Evolutionary conservation across 495 filamentous ascomycete genomes (phyloP), one percentile per base, ranked within the genome.

Genomic region (Podospora pseudoanserina): DNA sequence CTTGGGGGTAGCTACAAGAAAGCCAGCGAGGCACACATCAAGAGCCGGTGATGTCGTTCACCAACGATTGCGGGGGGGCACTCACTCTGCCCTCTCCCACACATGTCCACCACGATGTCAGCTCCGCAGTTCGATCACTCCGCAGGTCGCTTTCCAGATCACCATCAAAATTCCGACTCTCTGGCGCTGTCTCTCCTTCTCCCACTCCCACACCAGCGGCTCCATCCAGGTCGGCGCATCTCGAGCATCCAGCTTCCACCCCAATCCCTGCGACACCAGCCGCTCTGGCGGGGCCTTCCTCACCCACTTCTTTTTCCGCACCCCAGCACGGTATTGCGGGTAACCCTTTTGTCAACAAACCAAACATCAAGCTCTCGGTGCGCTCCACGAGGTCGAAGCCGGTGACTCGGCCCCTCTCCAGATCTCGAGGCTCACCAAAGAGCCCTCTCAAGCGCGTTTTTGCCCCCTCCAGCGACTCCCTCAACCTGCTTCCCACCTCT

Each of bases 71-170:
- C 67, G 91, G 92, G 71, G 90, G 90, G 68, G 93, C 91, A 57
- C 82, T 96, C 65, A 92, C 94, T 74, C 84, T 94, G 4, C 86
- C 91, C 63, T 94, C 93, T 34, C 93, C 93, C 62, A 92, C 90
- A 28, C 90, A 92, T 70, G 86, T 89, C 66, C 89, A 91, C 71
- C 88, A 90, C 71, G 91, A 94, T 79, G 86, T 91, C 4, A 88
- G 86, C 71, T 87, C 91, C 26, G 87, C 91, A 18, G 89, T 96
- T 63, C 84, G 89, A 70, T 89, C 92, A 70, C 79, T 97, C 56
- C 86, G 92, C 56, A 90, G 92, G 70, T 96, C 93, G 23, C 82
- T 97, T 60, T 96, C 92, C 30, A 85, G 92, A 59, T 96, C 93
- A 11, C 93, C 93, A 11, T 96, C 93, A 9, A 96, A 93, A 75